Evolutionary conservation across 2,329 filamentous ascomycete species (phyloP), one percentile per base, ranked within the genome.

Genomic region (Nothomitra cinnamomea): DNA sequence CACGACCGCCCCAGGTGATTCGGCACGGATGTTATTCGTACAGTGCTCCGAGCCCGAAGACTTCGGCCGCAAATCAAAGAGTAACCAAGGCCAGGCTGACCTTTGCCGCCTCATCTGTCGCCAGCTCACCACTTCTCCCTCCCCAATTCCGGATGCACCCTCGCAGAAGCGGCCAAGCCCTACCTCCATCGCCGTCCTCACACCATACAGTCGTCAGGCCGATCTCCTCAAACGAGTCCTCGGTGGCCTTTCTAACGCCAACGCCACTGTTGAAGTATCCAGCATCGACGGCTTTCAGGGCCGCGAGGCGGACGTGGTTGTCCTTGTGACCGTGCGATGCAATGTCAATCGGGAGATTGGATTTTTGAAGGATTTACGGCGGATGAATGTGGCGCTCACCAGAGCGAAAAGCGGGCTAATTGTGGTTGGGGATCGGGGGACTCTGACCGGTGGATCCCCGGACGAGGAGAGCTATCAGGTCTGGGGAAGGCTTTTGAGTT

Each of bases 211-310:
- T 1, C 61, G 63, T 1, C 67, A 72, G 58, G 62, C 57, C 2
- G 63, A 66, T 1, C 49, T 64, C 1, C 61, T 71, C 2, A 61
- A 58, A 48, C 56, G 53, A 4, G 54, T 61, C 5, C 53, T 61
- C 0, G n/a, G n/a, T n/a, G n/a, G n/a, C n/a, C n/a, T n/a, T n/a
- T 45, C 59, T 7, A 55, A 56, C 1, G 55, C 65, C 15, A 43
- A 61, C 0, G 57, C 38, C 12, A 47, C n/a, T n/a, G n/a, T 61
- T 24, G 58, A 68, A 48, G 61, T 70, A 1, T 67, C 62, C 1
- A 71, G 66, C 51, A 67, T 72, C 45, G 70, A 72, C 56, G 64
- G 65, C 2, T 72, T 69, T 55, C 69, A 73, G 53, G 69, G 68
- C 1, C 63, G 65, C 1, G 69, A 71, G 59, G 68, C 69, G 1